These are phyloP conservation scores for Begonia fuchsioides DNA, from an alignment of 306 rosid genomes.

Conservation along the genomic window DNA sequence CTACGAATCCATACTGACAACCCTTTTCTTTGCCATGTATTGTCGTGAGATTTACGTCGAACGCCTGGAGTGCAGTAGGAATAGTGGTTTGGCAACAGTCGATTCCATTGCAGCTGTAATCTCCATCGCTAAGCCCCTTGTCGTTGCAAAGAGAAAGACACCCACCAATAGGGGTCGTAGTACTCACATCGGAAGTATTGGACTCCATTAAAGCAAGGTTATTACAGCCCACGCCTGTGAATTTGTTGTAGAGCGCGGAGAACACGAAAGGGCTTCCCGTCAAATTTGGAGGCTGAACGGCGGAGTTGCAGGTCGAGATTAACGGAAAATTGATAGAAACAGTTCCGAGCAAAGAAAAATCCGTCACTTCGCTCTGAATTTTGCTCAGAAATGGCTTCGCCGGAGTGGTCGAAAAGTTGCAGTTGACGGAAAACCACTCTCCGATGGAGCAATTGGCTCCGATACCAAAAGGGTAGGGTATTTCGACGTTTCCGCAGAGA, in stretches of 20 bases:
- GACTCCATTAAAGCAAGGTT: not conserved
- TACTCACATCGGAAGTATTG: not conserved
- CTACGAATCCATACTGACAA: conserved; percentile 10
- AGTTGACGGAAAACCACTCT: conserved; percentile 23
- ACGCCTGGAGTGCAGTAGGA: not conserved
- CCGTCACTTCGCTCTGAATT: no score
- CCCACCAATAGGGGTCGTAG: not conserved
- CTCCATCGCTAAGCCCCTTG: not conserved
- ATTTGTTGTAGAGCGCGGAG: not conserved
- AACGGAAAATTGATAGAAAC: no score
- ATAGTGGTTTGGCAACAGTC: conserved; percentile 9
- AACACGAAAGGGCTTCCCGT: not conserved
- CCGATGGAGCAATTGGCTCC: conserved; percentile 6
- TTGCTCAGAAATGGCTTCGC: conserved; percentile 5
- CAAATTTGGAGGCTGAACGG: not conserved
- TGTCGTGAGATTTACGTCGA: not conserved
- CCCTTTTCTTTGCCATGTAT: not conserved
- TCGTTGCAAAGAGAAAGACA: not conserved
- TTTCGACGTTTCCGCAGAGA: conserved; percentile 7
- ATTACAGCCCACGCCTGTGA: not conserved
- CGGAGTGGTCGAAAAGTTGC: conserved; percentile 2
- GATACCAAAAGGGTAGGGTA: conserved; percentile 37
- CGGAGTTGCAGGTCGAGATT: no score
- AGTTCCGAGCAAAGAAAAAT: no score
- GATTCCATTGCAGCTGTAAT: not conserved